A percentile compares a stretch with the other conserved stretches of the same genome.
Conservation (phyloP, 805 yeast genomes). For the Metschnikowia amazonensis region DNA sequence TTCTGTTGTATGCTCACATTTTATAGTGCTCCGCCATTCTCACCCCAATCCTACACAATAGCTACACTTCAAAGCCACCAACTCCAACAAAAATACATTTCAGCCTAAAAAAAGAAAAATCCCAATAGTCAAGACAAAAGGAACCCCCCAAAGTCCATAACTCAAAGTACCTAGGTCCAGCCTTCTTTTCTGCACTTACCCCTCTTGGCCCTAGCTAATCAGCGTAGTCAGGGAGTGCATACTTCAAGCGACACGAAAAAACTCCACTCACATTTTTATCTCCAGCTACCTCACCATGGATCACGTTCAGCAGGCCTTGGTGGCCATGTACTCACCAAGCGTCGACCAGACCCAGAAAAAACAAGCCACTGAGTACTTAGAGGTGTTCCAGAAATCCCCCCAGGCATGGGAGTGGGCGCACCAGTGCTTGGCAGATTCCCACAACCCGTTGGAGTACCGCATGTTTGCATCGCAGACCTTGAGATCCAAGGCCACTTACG, state of each 20-base stretch:
- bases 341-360: slow-evolving; percentile 44
- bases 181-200: no score
- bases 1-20: background rate
- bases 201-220: no score
- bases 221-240: slow-evolving; percentile 3
- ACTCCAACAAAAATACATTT: no score
- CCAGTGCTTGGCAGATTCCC: slow-evolving; percentile 42
- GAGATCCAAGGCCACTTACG: slow-evolving; percentile 80
- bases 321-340: slow-evolving; percentile 43
- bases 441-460: slow-evolving; percentile 50
- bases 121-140: no score
- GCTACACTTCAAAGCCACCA: no score
- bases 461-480: slow-evolving; percentile 91
- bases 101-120: no score
- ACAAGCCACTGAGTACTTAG: slow-evolving; percentile 55
- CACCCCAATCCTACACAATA: background rate
- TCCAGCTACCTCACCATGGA: background rate
- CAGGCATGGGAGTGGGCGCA: slow-evolving; percentile 78
- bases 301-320: slow-evolving; percentile 21
- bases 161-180: no score
- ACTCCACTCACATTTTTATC: background rate
- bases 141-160: no score
- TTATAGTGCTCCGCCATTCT: background rate
- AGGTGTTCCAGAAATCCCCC: slow-evolving; percentile 75
- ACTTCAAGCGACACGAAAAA: slow-evolving; percentile 1